Percentiles rank a stretch among this genome's conserved stretches.
These are phyloP conservation scores for Metschnikowia picachoensis DNA, from an alignment of 805 yeast genomes.

Conservation along the genomic window DNA sequence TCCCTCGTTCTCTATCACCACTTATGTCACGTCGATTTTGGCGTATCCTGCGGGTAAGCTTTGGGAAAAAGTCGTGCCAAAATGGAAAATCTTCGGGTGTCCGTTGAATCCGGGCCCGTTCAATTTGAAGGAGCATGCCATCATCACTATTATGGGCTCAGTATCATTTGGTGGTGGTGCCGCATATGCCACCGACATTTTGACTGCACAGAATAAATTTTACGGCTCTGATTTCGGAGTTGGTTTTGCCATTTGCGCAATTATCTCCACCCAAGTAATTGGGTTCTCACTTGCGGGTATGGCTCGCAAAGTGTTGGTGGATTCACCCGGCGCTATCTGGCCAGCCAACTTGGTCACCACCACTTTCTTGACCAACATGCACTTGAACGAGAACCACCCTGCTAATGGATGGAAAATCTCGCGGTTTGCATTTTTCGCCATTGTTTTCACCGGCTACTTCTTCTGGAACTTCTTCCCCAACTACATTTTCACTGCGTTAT, in stretches of 20 bases:
- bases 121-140: conserved; percentile 58
- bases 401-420: conserved; percentile 59
- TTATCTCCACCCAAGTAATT: conserved; percentile 55
- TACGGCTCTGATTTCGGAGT: conserved; percentile 43
- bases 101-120: conserved; percentile 57
- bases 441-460: conserved; percentile 3
- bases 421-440: conserved; percentile 3
- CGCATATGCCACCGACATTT: conserved; percentile 56
- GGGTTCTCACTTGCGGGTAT: conserved; percentile 70
- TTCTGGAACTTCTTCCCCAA: conserved; percentile 15
- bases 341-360: conserved; percentile 60
- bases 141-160: conserved; percentile 51
- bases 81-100: conserved; percentile 31
- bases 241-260: conserved; percentile 53
- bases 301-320: conserved; percentile 53
- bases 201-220: conserved; percentile 48
- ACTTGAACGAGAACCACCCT: conserved; percentile 45
- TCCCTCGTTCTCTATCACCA: conserved; percentile 49
- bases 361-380: conserved; percentile 53
- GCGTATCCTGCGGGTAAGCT: conserved; percentile 57
- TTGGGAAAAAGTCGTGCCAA: conserved; percentile 39
- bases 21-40: conserved; percentile 55
- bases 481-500: conserved; percentile 53
- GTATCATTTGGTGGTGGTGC: conserved; percentile 41
- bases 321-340: conserved; percentile 68